Evolutionary conservation across 495 filamentous ascomycete species (phyloP).

Genomic region (Trichocladium uniseriatum): DNA sequence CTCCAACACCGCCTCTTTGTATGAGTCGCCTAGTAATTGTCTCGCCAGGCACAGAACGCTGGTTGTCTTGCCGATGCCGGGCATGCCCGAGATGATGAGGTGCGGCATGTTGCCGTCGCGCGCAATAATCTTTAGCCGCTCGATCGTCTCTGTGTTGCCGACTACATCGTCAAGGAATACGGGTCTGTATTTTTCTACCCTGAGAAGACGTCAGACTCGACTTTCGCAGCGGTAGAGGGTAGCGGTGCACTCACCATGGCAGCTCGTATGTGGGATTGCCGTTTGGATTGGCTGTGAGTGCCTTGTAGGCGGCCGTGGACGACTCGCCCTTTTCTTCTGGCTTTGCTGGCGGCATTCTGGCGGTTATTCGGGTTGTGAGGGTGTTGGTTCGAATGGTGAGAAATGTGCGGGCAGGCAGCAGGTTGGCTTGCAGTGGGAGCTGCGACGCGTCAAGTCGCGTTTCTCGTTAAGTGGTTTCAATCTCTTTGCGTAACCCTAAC

Average conservation of each 20-base stretch:
- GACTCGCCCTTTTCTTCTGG: constrained; percentile 55
- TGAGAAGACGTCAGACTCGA: constrained; percentile 27
- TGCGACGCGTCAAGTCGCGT: constrained; percentile 19
- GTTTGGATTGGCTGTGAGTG: constrained; percentile 52
- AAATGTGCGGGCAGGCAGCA: background rate
- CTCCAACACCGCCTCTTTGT: constrained; percentile 96
- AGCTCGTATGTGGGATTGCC: constrained; percentile 69
- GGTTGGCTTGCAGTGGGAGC: background rate
- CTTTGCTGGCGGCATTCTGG: constrained; percentile 33
- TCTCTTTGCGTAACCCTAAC: background rate
- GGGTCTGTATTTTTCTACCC: constrained; percentile 98
- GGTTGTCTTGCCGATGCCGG: constrained; percentile 97
- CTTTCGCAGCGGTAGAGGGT: background rate
- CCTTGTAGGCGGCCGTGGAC: constrained; percentile 61
- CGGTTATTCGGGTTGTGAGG: too few relatives aligned
- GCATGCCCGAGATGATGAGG: constrained; percentile 98
- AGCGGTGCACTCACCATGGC: constrained; percentile 60
- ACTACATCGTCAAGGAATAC: constrained; percentile 93
- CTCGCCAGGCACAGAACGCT: constrained; percentile 89
- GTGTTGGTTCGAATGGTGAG: background rate
- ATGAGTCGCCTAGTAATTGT: constrained; percentile 83
- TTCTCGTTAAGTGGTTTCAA: constrained; percentile 15
- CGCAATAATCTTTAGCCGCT: constrained; percentile 96
- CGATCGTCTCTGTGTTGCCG: constrained; percentile 94
- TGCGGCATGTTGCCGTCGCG: constrained; percentile 99